Percentiles rank a stretch among this genome's conserved stretches.
Conservation (phyloP, 148 eudicot genomes). For the Dysphania ambrosioides region DNA sequence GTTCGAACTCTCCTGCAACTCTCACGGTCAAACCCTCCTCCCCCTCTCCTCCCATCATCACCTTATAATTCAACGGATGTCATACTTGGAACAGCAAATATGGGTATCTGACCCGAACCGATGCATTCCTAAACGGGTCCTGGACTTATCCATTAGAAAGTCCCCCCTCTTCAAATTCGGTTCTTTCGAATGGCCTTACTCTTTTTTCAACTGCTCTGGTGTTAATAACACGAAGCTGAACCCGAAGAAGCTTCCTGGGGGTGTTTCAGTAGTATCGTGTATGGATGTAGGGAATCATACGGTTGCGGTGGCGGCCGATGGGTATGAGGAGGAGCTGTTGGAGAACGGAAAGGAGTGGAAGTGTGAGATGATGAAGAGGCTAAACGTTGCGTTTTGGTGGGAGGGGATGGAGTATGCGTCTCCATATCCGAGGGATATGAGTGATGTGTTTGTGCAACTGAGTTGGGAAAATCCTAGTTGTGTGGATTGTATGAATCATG, state of each 20-base stretch:
- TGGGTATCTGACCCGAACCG: conserved; percentile 49
- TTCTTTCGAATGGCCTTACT: conserved; percentile 2
- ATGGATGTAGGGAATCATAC: conserved; percentile 33
- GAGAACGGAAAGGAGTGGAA: not conserved
- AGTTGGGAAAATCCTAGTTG: conserved; percentile 49
- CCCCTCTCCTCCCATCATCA: conserved; percentile 40
- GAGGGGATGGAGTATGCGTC: not conserved
- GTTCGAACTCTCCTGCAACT: conserved; percentile 55
- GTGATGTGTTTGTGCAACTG: conserved; percentile 35
- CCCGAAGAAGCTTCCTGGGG: not conserved
- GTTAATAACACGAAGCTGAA: no score
- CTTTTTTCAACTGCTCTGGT: conserved; percentile 49
- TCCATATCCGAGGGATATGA: conserved; percentile 29
- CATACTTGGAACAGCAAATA: conserved; percentile 37
- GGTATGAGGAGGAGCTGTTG: not conserved
- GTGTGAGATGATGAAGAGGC: conserved; percentile 31
- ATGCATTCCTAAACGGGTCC: conserved; percentile 45
- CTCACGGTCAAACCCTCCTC: conserved; percentile 33
- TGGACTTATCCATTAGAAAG: conserved; percentile 6
- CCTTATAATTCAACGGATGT: conserved; percentile 34
- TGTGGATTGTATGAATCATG: conserved; percentile 33
- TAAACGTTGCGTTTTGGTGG: conserved; percentile 32
- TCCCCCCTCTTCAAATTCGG: conserved; percentile 36
- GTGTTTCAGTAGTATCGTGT: conserved; percentile 28
- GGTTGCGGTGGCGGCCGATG: conserved; percentile 17